Evolutionary conservation across 108 stramenopile genomes (phyloP).

Genomic region (Pseudonitzschia delicatissima): DNA sequence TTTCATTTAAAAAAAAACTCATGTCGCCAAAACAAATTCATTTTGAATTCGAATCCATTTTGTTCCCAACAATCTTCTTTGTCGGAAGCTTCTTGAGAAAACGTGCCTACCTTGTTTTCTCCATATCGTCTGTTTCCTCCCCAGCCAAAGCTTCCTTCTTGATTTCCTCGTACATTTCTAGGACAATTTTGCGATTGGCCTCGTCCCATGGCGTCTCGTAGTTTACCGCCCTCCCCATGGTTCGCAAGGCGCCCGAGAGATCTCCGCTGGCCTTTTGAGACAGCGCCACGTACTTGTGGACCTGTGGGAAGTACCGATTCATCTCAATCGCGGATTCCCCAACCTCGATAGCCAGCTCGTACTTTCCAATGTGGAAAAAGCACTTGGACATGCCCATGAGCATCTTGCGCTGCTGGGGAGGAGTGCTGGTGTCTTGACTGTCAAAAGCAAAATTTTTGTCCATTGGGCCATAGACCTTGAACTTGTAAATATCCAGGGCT

Average conservation of each 20-base stretch:
- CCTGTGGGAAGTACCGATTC: slow-evolving; percentile 52
- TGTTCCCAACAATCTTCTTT: too few species aligned
- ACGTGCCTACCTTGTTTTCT: background rate
- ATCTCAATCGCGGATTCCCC: slow-evolving; percentile 35
- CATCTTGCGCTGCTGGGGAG: slow-evolving; percentile 12
- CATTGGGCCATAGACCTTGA: background rate
- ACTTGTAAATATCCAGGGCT: background rate
- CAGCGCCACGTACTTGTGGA: slow-evolving; percentile 52
- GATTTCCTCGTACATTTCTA: slow-evolving; percentile 11
- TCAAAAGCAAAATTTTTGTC: background rate
- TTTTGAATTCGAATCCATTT: too few species aligned
- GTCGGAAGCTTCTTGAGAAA: too few species aligned
- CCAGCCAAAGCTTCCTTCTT: background rate
- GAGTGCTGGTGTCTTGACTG: background rate
- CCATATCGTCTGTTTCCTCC: background rate
- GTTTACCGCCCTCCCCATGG: slow-evolving; percentile 38
- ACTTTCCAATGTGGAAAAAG: slow-evolving; percentile 29
- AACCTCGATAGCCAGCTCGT: slow-evolving; percentile 28
- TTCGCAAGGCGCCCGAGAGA: slow-evolving; percentile 18
- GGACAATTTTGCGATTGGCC: slow-evolving; percentile 12
- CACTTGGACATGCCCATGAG: slow-evolving; percentile 35
- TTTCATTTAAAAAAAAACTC: too few species aligned
- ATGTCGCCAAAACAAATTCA: too few species aligned
- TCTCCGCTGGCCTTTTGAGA: slow-evolving; percentile 37
- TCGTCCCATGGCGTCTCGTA: slow-evolving; percentile 58